Conservation (phyloP, 192 early-diverging fungal genomes). For the Entophlyctis helioformis region DNA sequence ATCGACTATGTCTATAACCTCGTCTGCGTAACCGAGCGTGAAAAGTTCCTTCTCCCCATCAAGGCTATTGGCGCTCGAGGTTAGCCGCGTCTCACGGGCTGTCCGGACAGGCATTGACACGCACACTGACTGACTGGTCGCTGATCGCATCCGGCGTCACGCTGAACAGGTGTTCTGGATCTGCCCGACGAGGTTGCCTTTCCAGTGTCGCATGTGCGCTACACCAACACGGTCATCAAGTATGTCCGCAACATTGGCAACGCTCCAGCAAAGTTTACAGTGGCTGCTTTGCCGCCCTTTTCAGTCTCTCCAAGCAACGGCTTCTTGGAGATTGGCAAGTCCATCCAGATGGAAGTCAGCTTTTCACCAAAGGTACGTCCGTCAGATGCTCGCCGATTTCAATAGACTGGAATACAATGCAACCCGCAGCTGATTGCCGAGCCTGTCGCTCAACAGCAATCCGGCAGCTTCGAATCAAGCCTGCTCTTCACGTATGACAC, state of each 20-base stretch:
- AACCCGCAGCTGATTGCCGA: slow-evolving; percentile 1
- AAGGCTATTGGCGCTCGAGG: slow-evolving; percentile 36
- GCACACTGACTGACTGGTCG: not conserved
- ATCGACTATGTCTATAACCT: slow-evolving; percentile 39
- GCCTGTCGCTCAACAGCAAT: slow-evolving; percentile 9
- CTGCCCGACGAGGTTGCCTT: slow-evolving; percentile 40
- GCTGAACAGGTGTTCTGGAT: slow-evolving; percentile 30
- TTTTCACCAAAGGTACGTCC: slow-evolving; percentile 34
- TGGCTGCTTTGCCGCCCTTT: slow-evolving; percentile 26
- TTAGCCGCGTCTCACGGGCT: slow-evolving; percentile 1
- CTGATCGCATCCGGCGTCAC: slow-evolving; percentile 5
- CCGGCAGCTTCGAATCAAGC: slow-evolving; percentile 25
- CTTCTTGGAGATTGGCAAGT: slow-evolving; percentile 20
- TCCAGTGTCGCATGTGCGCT: slow-evolving; percentile 28
- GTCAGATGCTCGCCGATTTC: no score
- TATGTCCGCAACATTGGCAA: slow-evolving; percentile 50
- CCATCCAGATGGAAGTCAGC: slow-evolving; percentile 34
- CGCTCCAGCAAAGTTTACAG: slow-evolving; percentile 25
- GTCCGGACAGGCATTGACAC: not conserved
- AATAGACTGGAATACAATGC: no score
- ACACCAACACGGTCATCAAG: slow-evolving; percentile 21
- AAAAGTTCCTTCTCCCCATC: slow-evolving; percentile 46
- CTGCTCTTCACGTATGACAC: slow-evolving; percentile 35
- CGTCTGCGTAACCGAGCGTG: slow-evolving; percentile 45
- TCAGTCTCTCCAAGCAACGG: slow-evolving; percentile 18